Evolutionary conservation across 108 stramenopile species (phyloP).

Genomic region (Cyclotella choctawhatcheeana): DNA sequence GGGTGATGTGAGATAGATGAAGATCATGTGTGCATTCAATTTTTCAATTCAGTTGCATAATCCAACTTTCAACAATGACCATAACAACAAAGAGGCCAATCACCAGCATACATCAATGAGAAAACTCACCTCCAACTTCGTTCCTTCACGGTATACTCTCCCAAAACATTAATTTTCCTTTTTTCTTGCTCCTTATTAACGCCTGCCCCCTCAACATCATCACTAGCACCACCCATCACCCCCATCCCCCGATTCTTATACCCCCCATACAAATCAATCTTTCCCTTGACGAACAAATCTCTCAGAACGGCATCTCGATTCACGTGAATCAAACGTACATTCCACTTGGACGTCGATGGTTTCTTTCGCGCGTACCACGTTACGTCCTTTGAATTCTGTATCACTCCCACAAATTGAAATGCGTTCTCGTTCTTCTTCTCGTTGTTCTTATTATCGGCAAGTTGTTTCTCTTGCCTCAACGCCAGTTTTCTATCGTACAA

Average conservation of each 20-base stretch:
- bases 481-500: constrained; percentile 47
- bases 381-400: constrained; percentile 40
- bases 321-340: constrained; percentile 79
- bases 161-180: constrained; percentile 54
- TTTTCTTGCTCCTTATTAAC: too few relatives aligned
- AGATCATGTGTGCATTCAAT: too few relatives aligned
- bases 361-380: constrained; percentile 85
- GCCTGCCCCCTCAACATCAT: constrained; percentile 32
- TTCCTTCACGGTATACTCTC: constrained; percentile 62
- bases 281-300: constrained; percentile 80
- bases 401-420: constrained; percentile 88
- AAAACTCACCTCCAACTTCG: constrained; percentile 76
- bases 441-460: neutral
- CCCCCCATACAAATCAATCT: constrained; percentile 81
- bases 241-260: constrained; percentile 67
- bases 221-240: constrained; percentile 18
- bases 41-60: too few relatives aligned
- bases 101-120: constrained; percentile 10
- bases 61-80: too few relatives aligned
- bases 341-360: constrained; percentile 78
- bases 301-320: constrained; percentile 85
- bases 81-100: neutral
- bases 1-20: too few relatives aligned
- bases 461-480: neutral
- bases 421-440: constrained; percentile 6